Evolutionary conservation across 495 filamentous ascomycete species (phyloP).

Genomic region (Alectoria sarmentosa): DNA sequence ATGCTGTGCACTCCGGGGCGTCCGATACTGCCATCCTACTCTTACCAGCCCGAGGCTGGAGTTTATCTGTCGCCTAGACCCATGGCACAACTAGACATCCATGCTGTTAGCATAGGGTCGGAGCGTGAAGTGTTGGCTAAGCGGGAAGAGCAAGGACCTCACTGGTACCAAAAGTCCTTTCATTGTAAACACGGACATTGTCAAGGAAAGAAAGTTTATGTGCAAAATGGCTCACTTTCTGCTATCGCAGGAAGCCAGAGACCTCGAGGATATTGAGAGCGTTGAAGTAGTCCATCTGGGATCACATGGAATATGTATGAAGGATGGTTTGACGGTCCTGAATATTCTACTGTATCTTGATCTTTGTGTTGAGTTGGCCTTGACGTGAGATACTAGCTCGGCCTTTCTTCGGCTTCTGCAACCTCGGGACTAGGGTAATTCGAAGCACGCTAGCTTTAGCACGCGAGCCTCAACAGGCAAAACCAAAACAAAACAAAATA

Average conservation of each 20-base stretch:
- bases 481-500: conserved; percentile 9
- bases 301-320: neutral
- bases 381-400: neutral
- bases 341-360: conserved; percentile 3
- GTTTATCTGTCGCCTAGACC: conserved; percentile 5
- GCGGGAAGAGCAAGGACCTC: conserved; percentile 20
- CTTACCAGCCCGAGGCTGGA: conserved; percentile 18
- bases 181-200: no score
- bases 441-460: neutral
- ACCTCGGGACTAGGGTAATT: neutral
- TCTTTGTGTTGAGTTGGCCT: neutral
- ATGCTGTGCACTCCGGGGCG: neutral
- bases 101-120: neutral
- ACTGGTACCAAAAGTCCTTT: conserved; percentile 10
- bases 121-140: neutral
- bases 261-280: neutral
- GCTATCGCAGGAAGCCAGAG: neutral
- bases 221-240: neutral
- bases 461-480: conserved; percentile 1
- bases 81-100: conserved; percentile 1
- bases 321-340: neutral
- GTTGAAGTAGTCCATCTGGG: conserved; percentile 6
- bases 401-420: neutral
- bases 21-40: conserved; percentile 24
- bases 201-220: neutral